phyloP scores from a whole-genome alignment of 352 stramenopile genomes.

The Globisporangium echinulatum region DNA sequence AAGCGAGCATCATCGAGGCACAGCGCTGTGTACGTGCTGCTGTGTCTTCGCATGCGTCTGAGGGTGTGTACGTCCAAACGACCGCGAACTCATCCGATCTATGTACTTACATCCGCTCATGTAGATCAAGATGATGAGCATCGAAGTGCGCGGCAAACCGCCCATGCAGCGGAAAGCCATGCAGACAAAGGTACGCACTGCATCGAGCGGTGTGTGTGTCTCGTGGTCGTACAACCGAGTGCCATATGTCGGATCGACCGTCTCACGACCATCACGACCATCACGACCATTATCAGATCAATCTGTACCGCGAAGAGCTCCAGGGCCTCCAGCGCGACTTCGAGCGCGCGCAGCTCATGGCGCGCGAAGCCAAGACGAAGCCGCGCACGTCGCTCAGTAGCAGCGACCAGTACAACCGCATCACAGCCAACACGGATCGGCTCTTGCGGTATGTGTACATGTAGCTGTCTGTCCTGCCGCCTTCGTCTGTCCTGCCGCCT shows the following conservation, averaged over 20 bases:
- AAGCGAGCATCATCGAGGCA: slow-evolving; percentile 60
- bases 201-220: too few relatives aligned
- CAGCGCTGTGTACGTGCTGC: slow-evolving; percentile 50
- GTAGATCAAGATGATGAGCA: slow-evolving; percentile 79
- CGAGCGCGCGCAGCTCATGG: slow-evolving; percentile 65
- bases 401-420: slow-evolving; percentile 57
- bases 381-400: slow-evolving; percentile 12
- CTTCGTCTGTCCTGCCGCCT: background rate
- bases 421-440: slow-evolving; percentile 60
- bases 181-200: slow-evolving; percentile 47
- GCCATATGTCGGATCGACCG: too few relatives aligned
- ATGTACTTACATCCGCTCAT: background rate
- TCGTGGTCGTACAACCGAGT: too few relatives aligned
- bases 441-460: slow-evolving; percentile 31
- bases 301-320: slow-evolving; percentile 66
- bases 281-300: slow-evolving; percentile 34
- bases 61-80: too few relatives aligned
- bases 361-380: slow-evolving; percentile 32
- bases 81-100: too few relatives aligned
- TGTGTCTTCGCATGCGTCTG: background rate
- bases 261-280: background rate
- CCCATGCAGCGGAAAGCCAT: slow-evolving; percentile 60
- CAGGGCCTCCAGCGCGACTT: slow-evolving; percentile 62
- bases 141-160: slow-evolving; percentile 59
- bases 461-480: background rate